Conservation (phyloP, 768 basidiomycete species). For the Mycena amicta region DNA sequence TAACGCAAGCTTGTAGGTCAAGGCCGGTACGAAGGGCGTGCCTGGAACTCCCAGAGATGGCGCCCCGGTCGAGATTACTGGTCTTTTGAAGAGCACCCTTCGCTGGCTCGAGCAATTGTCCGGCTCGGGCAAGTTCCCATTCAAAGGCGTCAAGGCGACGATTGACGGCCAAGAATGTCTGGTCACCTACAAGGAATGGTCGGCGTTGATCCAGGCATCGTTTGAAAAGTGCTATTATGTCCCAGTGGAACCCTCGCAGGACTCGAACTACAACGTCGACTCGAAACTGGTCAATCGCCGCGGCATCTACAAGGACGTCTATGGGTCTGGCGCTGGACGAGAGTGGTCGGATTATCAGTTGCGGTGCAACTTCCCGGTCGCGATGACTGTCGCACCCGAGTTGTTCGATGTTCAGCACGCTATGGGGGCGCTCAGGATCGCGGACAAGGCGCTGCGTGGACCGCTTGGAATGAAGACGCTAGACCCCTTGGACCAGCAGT, state of each 20-base stretch:
- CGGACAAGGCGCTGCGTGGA: constrained; percentile 77
- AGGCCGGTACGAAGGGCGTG: constrained; percentile 90
- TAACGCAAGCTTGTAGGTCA: no score
- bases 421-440: constrained; percentile 75
- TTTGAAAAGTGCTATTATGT: constrained; percentile 94
- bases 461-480: constrained; percentile 97
- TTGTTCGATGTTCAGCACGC: constrained; percentile 84
- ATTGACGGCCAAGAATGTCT: constrained; percentile 65
- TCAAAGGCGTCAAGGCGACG: constrained; percentile 81
- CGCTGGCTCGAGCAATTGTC: constrained; percentile 83
- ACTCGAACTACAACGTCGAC: constrained; percentile 70
- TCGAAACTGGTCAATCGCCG: constrained; percentile 77
- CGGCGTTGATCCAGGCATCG: constrained; percentile 75
- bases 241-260: constrained; percentile 74
- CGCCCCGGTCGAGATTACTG: constrained; percentile 94
- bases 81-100: constrained; percentile 88
- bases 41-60: constrained; percentile 98
- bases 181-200: constrained; percentile 92
- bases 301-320: constrained; percentile 98
- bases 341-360: constrained; percentile 99
- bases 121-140: constrained; percentile 73
- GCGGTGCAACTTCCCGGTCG: constrained; percentile 90
- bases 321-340: constrained; percentile 81
- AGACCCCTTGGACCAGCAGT: constrained; percentile 85
- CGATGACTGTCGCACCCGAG: constrained; percentile 97